Evolutionary conservation across 441 rosid genomes (phyloP), one percentile per base, ranked within the genome.

Genomic region (Raphanus hybrid): DNA sequence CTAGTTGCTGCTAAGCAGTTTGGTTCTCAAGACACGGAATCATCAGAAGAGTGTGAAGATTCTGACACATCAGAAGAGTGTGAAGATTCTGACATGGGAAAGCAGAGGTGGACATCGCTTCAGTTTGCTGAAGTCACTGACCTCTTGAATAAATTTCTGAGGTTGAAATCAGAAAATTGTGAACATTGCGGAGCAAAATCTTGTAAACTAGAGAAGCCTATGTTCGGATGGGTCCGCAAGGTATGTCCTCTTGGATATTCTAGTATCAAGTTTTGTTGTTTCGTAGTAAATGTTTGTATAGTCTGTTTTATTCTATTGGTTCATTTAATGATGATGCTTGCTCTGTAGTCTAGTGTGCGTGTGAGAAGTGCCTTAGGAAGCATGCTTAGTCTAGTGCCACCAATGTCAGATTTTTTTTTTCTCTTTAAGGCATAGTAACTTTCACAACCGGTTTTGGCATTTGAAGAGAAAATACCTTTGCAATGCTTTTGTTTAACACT

Each of bases 61-160:
- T 35, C 39, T 29, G 34, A 29, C 34, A 29, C 34, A 29, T 29
- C 34, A 29, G 34, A 29, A 29, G 39, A 35, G 39, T 7, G 8
- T 35, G 8, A 35, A 35, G 39, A 77, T 73, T 77, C 69, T 69
- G 76, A 74, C 63, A 61, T 48, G 77, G 63, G 16, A 63, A 77
- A 83, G 71, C 80, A 78, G 73, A 87, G 72, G 69, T 93, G 99
- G 99, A 90, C 97, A 20, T 92, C 99, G 54, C 97, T 96, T 82
- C 99, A 93, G 88, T 86, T 86, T 68, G 62, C 83, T 3, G 93
- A 89, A 85, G 96, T 91, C 50, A 89, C 84, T 78, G 83, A 84
- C 27, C 80, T 91, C 78, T 77, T 96, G 72, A 80, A 82, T 62
- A 76, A 75, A 16, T 87, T 96, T 78, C 37, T 92, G 80, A 92